A percentile compares a stretch with the other conserved stretches of the same genome.
These are phyloP conservation scores for Fusarium xyrophilum DNA, from an alignment of 2,329 filamentous ascomycete species.

Conservation along the genomic window DNA sequence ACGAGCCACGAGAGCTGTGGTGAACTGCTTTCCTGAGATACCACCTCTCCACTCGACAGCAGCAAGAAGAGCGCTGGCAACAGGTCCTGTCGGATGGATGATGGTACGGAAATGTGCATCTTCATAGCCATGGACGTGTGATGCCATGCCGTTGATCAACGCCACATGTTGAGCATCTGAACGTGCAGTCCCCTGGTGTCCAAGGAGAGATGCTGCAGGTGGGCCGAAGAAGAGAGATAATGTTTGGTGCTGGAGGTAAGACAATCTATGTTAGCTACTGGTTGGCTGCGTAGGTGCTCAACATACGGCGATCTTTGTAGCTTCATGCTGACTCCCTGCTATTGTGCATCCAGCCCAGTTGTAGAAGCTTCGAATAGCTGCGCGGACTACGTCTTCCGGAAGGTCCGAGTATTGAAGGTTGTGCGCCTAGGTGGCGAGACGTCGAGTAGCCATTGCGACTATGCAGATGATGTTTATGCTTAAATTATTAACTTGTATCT, in stretches of 20 bases:
- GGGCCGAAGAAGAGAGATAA: neutral
- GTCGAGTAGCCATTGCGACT: neutral
- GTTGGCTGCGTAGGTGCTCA: no score
- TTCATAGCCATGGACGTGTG: slow-evolving; percentile 4
- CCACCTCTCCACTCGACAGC: neutral
- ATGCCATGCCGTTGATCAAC: slow-evolving; percentile 1
- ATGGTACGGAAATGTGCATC: slow-evolving; percentile 4
- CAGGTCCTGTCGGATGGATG: slow-evolving; percentile 1
- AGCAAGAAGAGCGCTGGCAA: neutral
- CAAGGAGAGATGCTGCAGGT: neutral
- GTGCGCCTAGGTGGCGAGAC: neutral
- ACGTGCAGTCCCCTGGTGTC: neutral
- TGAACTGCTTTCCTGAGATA: neutral
- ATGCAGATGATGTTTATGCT: no score
- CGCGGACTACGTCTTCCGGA: neutral
- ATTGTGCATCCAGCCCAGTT: slow-evolving; percentile 3
- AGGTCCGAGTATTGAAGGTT: slow-evolving; percentile 3
- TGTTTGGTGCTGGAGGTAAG: neutral
- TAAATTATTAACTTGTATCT: no score
- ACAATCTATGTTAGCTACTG: neutral
- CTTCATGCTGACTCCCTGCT: neutral
- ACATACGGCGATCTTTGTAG: neutral
- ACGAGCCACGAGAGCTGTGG: neutral
- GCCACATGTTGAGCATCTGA: neutral
- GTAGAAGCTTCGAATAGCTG: slow-evolving; percentile 4